phyloP scores from a whole-genome alignment of 192 early-diverging fungal genomes.

The Podila epigama region DNA sequence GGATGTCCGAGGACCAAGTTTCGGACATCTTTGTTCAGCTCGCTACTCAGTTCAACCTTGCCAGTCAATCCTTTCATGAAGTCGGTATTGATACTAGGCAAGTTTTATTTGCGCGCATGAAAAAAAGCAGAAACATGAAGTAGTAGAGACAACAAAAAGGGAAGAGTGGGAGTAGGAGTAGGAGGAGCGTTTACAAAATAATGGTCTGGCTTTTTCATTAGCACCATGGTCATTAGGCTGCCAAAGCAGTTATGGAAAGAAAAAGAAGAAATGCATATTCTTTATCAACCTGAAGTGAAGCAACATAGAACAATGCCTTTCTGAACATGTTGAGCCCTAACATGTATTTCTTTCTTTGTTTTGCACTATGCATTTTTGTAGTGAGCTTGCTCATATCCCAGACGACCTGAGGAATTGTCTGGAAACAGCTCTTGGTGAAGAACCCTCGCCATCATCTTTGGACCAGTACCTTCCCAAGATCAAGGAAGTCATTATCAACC shows the following conservation, averaged over 20 bases:
- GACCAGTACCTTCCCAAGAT: slow-evolving; percentile 61
- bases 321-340: no score
- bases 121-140: no score
- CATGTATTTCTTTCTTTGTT: neutral
- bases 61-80: slow-evolving; percentile 45
- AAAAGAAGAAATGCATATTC: neutral
- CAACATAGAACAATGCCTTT: no score
- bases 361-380: slow-evolving; percentile 2
- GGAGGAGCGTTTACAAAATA: no score
- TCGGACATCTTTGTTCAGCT: slow-evolving; percentile 56
- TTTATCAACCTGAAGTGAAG: neutral
- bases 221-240: no score
- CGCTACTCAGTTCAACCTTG: slow-evolving; percentile 52
- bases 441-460: slow-evolving; percentile 48
- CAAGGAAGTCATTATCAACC: slow-evolving; percentile 57
- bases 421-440: slow-evolving; percentile 52
- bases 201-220: no score
- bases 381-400: slow-evolving; percentile 56
- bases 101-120: neutral
- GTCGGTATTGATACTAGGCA: slow-evolving; percentile 50
- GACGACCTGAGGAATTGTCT: slow-evolving; percentile 54
- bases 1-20: slow-evolving; percentile 51
- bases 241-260: no score
- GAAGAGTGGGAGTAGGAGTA: no score
- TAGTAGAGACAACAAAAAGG: no score